These are phyloP conservation scores for Colletotrichum euphorbiae DNA, from an alignment of 2,329 filamentous ascomycete genomes.

Conservation along the genomic window DNA sequence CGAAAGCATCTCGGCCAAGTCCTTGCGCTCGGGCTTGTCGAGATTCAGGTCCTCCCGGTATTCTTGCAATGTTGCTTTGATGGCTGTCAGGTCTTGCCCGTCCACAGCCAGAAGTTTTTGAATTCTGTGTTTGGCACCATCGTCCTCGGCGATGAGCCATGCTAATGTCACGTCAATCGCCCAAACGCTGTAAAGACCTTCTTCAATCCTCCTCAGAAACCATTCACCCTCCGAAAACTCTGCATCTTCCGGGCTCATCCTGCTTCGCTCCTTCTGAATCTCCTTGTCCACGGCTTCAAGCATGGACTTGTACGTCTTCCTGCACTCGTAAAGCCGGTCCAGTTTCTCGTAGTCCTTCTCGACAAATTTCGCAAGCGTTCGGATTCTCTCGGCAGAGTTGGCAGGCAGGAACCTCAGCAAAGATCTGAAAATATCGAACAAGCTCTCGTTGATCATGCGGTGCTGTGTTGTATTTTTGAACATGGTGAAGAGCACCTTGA, in stretches of 20 bases:
- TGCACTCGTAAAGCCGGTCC: conserved; percentile 75
- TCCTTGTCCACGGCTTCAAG: conserved; percentile 72
- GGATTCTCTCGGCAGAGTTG: conserved; percentile 81
- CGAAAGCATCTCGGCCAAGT: conserved; percentile 65
- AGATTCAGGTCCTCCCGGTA: conserved; percentile 65
- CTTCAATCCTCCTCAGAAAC: conserved; percentile 81
- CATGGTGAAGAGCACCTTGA: conserved; percentile 86
- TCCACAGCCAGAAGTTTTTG: conserved; percentile 72
- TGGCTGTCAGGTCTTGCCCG: conserved; percentile 71
- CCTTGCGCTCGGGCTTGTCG: conserved; percentile 69
- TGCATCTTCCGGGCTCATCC: conserved; percentile 61
- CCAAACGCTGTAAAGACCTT: conserved; percentile 86
- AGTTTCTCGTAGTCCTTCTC: conserved; percentile 95
- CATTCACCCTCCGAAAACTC: conserved; percentile 76
- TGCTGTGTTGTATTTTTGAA: conserved; percentile 78
- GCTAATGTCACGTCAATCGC: conserved; percentile 86
- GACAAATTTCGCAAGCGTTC: conserved; percentile 91
- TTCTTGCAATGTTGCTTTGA: conserved; percentile 76
- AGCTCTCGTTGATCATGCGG: conserved; percentile 63
- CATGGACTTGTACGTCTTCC: conserved; percentile 75
- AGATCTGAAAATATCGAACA: conserved; percentile 86
- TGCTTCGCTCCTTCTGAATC: conserved; percentile 59
- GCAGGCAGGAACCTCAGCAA: conserved; percentile 84
- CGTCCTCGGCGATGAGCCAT: conserved; percentile 93
- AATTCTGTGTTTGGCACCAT: conserved; percentile 76